phyloP scores from a whole-genome alignment of 768 basidiomycete species.

The Lentinula aciculospora region DNA sequence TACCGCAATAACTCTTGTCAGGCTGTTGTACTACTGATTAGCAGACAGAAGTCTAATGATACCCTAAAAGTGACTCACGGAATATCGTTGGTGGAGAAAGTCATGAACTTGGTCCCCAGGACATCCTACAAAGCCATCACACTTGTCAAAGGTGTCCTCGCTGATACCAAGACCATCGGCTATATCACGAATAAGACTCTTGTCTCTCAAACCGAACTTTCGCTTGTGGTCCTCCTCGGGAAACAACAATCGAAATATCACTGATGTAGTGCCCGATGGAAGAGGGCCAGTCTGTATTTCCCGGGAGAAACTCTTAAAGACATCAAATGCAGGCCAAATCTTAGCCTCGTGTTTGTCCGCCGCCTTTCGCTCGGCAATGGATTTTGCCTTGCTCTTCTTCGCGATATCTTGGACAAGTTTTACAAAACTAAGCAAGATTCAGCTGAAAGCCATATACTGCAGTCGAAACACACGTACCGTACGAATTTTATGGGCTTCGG shows the following conservation, averaged over 20 bases:
- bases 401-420: slow-evolving; percentile 45
- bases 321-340: slow-evolving; percentile 28
- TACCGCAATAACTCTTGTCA: slow-evolving; percentile 26
- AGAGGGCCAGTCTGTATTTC: slow-evolving; percentile 39
- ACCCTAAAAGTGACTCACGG: slow-evolving; percentile 21
- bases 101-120: slow-evolving; percentile 61
- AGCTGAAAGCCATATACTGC: too few species aligned
- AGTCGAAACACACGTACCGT: not conserved
- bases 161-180: slow-evolving; percentile 40
- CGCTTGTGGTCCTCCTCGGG: slow-evolving; percentile 73
- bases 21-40: not conserved
- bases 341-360: slow-evolving; percentile 16
- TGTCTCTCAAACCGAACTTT: slow-evolving; percentile 71
- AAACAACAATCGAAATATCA: slow-evolving; percentile 73
- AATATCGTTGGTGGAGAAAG: slow-evolving; percentile 33
- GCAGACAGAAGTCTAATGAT: slow-evolving; percentile 13
- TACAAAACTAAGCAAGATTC: slow-evolving; percentile 32
- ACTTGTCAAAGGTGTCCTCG: slow-evolving; percentile 20
- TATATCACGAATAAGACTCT: slow-evolving; percentile 46
- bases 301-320: slow-evolving; percentile 39
- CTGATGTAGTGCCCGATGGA: slow-evolving; percentile 46
- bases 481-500: not conserved
- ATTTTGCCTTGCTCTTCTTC: slow-evolving; percentile 18
- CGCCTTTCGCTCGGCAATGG: slow-evolving; percentile 14
- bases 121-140: slow-evolving; percentile 49